These are phyloP conservation scores for Elymus sibiricus DNA, from an alignment of 176 grass and related monocot genomes.

Conservation along the genomic window DNA sequence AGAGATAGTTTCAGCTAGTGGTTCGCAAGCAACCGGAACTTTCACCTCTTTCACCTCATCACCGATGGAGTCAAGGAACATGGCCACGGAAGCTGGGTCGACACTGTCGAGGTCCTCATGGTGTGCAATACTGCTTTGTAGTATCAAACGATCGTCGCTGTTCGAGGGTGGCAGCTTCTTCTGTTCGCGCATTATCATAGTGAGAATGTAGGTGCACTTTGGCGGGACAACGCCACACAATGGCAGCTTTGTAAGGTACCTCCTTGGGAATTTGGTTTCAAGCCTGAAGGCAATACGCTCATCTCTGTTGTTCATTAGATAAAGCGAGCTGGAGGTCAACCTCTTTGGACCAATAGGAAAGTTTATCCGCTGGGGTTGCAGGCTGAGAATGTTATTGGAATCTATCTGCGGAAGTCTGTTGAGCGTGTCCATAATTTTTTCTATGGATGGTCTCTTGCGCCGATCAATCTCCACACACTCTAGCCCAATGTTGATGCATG, in stretches of 20 bases:
- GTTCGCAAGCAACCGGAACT: not conserved
- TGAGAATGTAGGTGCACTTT: not conserved
- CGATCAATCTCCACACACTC: not conserved
- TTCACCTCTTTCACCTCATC: not conserved
- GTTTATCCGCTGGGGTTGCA: not conserved
- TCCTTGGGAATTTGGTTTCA: not conserved
- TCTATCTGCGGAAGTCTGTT: not conserved
- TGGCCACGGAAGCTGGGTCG: not conserved
- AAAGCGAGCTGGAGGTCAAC: not conserved
- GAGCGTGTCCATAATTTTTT: not conserved
- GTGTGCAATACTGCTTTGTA: not conserved
- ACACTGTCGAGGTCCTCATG: not conserved
- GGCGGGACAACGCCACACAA: not conserved
- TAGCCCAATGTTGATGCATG: not conserved
- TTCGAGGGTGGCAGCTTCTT: rapidly evolving
- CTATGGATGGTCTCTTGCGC: not conserved
- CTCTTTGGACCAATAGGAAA: not conserved
- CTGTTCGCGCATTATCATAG: not conserved
- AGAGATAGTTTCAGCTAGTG: not conserved
- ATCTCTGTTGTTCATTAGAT: not conserved
- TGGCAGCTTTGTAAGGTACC: not conserved
- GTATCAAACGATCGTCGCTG: not conserved
- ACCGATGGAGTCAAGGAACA: not conserved
- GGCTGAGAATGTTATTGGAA: not conserved
- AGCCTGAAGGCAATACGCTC: not conserved